Conservation (phyloP, 2,329 filamentous ascomycete genomes). For the Alternaria ventricosa region DNA sequence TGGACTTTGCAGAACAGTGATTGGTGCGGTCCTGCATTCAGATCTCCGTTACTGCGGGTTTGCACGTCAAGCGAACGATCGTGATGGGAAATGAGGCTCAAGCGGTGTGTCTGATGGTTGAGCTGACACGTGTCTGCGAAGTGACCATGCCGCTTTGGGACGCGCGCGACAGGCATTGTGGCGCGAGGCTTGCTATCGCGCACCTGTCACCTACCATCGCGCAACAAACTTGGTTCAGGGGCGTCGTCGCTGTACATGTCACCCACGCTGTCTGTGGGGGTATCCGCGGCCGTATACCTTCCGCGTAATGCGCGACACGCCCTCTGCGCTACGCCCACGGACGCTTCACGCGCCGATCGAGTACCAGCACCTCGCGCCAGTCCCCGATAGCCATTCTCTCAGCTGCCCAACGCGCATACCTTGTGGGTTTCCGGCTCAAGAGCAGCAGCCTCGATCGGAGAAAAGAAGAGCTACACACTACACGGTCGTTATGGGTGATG, state of each 20-base stretch:
- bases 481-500: not conserved
- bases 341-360: not conserved
- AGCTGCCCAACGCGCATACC: not conserved
- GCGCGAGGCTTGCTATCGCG: not conserved
- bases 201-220: not conserved
- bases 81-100: conserved; percentile 9
- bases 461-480: not conserved
- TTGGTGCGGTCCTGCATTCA: not conserved
- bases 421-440: not conserved
- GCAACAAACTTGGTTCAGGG: not conserved
- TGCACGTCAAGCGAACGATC: not conserved
- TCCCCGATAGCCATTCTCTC: not conserved
- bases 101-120: conserved; percentile 14
- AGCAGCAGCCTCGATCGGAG: not conserved
- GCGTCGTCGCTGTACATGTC: not conserved
- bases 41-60: not conserved
- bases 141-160: not conserved
- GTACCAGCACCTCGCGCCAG: not conserved
- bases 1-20: not conserved
- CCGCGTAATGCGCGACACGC: not conserved
- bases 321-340: not conserved
- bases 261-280: not conserved
- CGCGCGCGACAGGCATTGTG: not conserved
- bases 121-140: conserved; percentile 9
- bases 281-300: not conserved